phyloP scores from a whole-genome alignment of 306 rosid species.

The Hippophae gyantsensis region DNA sequence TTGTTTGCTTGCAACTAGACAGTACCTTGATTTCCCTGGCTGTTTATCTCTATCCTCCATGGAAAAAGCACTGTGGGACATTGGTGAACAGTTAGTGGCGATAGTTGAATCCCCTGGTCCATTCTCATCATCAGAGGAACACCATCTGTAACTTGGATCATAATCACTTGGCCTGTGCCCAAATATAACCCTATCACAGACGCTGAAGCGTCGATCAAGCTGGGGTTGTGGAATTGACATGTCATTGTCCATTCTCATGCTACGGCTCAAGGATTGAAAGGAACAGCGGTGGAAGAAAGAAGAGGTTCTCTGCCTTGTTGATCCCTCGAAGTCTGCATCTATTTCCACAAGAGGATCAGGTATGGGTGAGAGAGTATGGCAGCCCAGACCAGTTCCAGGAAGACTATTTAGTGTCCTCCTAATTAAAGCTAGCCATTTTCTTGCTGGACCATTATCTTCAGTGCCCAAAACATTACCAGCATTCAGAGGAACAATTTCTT shows the following conservation, averaged over 20 bases:
- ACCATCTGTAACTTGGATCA: slow-evolving; percentile 65
- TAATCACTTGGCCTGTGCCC: slow-evolving; percentile 72
- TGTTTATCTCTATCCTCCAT: slow-evolving; percentile 75
- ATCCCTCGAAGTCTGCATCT: slow-evolving; percentile 85
- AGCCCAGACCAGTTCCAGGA: slow-evolving; percentile 71
- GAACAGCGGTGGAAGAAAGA: slow-evolving; percentile 86
- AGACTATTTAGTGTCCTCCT: slow-evolving; percentile 82
- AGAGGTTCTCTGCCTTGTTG: slow-evolving; percentile 63
- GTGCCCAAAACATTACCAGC: slow-evolving; percentile 98
- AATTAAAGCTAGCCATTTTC: slow-evolving; percentile 87
- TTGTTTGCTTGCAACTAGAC: slow-evolving; percentile 92
- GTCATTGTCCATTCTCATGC: slow-evolving; percentile 92
- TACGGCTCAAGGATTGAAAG: slow-evolving; percentile 85
- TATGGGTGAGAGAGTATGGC: slow-evolving; percentile 66
- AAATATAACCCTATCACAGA: slow-evolving; percentile 69
- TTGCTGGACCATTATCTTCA: slow-evolving; percentile 94
- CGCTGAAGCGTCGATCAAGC: slow-evolving; percentile 77
- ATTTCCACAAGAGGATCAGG: slow-evolving; percentile 83
- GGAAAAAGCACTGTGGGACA: slow-evolving; percentile 43
- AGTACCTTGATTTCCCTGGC: slow-evolving; percentile 66
- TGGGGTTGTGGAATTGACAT: slow-evolving; percentile 53
- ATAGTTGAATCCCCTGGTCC: slow-evolving; percentile 62
- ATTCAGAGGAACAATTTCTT: slow-evolving; percentile 97
- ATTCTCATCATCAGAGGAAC: slow-evolving; percentile 85
- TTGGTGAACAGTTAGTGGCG: slow-evolving; percentile 53